Conservation (phyloP, 2,329 filamentous ascomycete genomes). For the Colletotrichum siamense region DNA sequence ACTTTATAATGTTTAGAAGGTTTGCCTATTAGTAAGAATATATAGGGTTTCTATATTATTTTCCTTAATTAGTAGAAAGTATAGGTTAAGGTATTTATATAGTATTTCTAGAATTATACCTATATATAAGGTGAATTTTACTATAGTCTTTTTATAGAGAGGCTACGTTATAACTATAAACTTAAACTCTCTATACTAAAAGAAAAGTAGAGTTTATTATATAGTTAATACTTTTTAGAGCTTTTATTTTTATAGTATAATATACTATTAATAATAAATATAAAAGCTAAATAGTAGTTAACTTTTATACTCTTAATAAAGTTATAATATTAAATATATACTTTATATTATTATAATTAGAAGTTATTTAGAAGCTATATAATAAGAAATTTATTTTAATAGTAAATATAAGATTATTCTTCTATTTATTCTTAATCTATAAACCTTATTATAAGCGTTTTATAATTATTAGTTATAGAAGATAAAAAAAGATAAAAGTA, state of each 20-base stretch:
- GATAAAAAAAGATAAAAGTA: background rate
- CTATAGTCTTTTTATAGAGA: too few relatives aligned
- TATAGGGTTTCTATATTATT: too few relatives aligned
- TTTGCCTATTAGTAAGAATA: too few relatives aligned
- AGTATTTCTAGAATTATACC: too few relatives aligned
- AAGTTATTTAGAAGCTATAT: background rate
- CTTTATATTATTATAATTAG: background rate
- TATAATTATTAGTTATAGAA: background rate
- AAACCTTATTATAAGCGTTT: background rate
- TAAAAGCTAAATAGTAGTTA: background rate
- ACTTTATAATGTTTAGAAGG: too few relatives aligned
- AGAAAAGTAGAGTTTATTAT: too few relatives aligned
- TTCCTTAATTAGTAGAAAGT: too few relatives aligned
- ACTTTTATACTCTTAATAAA: background rate
- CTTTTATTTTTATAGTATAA: background rate
- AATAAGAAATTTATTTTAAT: background rate
- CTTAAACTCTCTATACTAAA: too few relatives aligned
- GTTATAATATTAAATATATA: background rate
- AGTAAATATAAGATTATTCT: background rate
- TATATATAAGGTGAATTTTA: too few relatives aligned
- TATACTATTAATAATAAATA: background rate
- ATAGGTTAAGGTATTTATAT: too few relatives aligned
- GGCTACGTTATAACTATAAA: too few relatives aligned
- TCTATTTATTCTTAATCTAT: background rate
- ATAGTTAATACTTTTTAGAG: background rate